Conservation (phyloP, 768 basidiomycete genomes). For the Kondoa subrosea region DNA sequence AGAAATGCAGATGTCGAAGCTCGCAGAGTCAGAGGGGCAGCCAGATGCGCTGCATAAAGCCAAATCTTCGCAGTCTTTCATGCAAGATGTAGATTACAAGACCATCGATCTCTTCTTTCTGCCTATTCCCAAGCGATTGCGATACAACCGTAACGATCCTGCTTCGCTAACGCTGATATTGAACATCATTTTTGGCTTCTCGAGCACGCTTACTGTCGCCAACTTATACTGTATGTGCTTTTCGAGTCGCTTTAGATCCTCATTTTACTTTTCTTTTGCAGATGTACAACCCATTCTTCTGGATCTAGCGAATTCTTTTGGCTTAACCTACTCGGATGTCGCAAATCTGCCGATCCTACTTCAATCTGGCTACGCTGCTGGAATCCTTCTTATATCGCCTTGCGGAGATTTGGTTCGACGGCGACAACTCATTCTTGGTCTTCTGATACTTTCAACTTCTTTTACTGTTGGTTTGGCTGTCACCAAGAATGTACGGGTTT, state of each 20-base stretch:
- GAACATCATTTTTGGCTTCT: constrained; percentile 46
- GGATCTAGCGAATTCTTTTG: constrained; percentile 17
- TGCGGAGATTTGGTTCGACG: constrained; percentile 67
- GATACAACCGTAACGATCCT: constrained; percentile 41
- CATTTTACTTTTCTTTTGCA: no score
- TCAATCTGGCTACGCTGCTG: constrained; percentile 46
- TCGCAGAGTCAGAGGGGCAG: background rate
- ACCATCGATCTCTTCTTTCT: constrained; percentile 44
- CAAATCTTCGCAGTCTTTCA: background rate
- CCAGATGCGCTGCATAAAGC: background rate
- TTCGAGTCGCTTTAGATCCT: constrained; percentile 28
- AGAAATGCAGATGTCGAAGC: no score
- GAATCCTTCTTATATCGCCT: constrained; percentile 59
- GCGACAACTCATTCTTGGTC: constrained; percentile 48
- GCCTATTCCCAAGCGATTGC: constrained; percentile 46
- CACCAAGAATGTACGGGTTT: constrained; percentile 44
- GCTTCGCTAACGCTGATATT: constrained; percentile 42
- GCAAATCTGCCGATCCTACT: constrained; percentile 31
- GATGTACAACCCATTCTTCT: no score
- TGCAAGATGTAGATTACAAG: background rate
- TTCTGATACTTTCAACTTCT: constrained; percentile 42
- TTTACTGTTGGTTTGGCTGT: constrained; percentile 58
- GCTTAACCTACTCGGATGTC: constrained; percentile 13
- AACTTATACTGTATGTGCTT: constrained; percentile 13
- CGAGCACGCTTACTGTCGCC: constrained; percentile 41